A percentile compares a stretch with the other conserved stretches of the same genome.
Evolutionary conservation across 169 alveolate species (phyloP).

Genomic region (Eimeria tenella): DNA sequence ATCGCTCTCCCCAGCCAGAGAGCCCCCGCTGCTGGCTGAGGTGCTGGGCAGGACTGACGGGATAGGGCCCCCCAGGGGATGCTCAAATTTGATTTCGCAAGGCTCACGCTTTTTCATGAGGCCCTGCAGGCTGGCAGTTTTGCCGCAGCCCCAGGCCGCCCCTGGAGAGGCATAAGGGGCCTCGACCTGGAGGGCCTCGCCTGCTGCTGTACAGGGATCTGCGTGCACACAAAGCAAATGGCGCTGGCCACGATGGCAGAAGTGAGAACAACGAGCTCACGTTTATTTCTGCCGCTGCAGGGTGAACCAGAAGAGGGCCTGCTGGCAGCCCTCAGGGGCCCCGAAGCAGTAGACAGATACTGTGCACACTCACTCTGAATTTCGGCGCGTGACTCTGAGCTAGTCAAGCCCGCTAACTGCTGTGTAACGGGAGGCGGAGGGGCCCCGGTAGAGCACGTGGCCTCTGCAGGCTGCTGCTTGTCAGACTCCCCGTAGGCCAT

Average conservation of each 20-base stretch:
- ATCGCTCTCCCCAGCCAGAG: neutral
- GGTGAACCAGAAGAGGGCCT: neutral
- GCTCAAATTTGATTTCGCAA: neutral
- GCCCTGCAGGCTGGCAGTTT: neutral
- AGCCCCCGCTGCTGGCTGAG: slow-evolving; percentile 23
- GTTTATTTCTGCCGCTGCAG: neutral
- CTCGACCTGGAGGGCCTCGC: neutral
- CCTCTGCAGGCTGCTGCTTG: neutral
- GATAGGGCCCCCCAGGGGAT: neutral
- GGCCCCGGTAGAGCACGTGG: neutral
- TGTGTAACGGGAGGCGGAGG: neutral
- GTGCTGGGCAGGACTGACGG: slow-evolving; percentile 7
- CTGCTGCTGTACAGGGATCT: neutral
- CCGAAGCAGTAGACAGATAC: neutral
- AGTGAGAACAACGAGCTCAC: neutral
- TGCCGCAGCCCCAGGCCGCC: neutral
- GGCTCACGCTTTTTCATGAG: neutral
- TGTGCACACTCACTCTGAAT: neutral
- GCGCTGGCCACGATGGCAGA: neutral
- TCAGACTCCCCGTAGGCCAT: neutral
- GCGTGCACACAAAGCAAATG: neutral
- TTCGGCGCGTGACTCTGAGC: neutral
- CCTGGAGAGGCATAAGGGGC: neutral
- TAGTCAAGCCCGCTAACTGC: neutral
- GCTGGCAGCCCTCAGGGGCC: neutral